A percentile compares a stretch with the other conserved stretches of the same genome.
Evolutionary conservation across 202 grass and related monocot genomes (phyloP).

Genomic region (Brachypodium distachyon): DNA sequence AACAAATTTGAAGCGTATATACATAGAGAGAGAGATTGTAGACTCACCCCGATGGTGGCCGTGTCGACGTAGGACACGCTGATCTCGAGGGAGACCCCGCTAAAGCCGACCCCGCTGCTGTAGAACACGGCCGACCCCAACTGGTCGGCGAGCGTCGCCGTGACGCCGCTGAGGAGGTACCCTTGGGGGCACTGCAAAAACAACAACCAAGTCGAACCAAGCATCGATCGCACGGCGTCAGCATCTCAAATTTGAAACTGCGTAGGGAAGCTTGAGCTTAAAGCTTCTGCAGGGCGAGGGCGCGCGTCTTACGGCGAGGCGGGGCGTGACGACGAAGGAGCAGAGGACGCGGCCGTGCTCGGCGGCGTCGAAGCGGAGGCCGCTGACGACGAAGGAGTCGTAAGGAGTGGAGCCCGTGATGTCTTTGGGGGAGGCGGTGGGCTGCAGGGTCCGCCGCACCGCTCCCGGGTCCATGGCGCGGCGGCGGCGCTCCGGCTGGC

Average conservation of each 20-base stretch:
- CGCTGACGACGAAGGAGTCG: conserved; percentile 46
- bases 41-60: conserved; percentile 53
- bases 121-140: conserved; percentile 58
- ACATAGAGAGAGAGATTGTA: background rate
- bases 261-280: background rate
- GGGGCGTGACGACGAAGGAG: conserved; percentile 50
- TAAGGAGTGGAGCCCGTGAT: conserved; percentile 21
- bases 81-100: conserved; percentile 76
- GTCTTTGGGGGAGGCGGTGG: background rate
- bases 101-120: conserved; percentile 19
- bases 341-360: conserved; percentile 69
- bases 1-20: background rate
- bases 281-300: background rate
- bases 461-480: conserved; percentile 44
- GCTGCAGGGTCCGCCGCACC: conserved; percentile 35
- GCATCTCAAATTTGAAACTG: conserved; percentile 3
- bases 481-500: background rate
- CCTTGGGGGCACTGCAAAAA: conserved; percentile 38
- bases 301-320: conserved; percentile 30
- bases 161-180: conserved; percentile 55
- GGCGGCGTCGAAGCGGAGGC: conserved; percentile 39
- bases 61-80: conserved; percentile 57
- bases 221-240: background rate
- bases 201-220: background rate
- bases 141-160: conserved; percentile 62